phyloP scores from a whole-genome alignment of 78 protist species.

The Ministeria vibrans region DNA sequence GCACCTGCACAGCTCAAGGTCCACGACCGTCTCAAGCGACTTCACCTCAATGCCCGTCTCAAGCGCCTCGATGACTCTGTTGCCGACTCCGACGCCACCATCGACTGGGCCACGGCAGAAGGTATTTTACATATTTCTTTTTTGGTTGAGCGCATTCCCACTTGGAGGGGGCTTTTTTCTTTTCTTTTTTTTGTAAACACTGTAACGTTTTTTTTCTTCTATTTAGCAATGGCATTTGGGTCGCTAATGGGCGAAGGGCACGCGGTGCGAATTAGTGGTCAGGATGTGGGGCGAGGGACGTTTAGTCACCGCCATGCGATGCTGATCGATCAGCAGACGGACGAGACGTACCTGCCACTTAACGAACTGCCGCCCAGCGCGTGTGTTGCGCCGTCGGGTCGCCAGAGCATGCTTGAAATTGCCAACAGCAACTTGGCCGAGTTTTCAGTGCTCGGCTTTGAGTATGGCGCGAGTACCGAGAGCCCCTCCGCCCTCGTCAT shows the following conservation, averaged over 20 bases:
- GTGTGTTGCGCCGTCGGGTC: too few species aligned
- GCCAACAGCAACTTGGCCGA: conserved; percentile 76
- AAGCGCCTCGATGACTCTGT: conserved; percentile 26
- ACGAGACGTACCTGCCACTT: conserved; percentile 35
- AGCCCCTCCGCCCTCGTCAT: conserved; percentile 72
- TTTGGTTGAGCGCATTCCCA: too few species aligned
- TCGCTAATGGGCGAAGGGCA: conserved; percentile 68
- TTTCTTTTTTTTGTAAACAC: too few species aligned
- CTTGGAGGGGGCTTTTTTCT: too few species aligned
- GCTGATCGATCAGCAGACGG: conserved; percentile 75
- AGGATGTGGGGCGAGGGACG: conserved; percentile 95
- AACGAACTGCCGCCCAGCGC: conserved; percentile 11
- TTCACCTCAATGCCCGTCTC: conserved; percentile 27
- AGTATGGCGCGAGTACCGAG: conserved; percentile 81
- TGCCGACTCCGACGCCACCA: too few species aligned
- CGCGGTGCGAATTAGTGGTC: conserved; percentile 85
- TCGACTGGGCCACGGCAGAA: conserved; percentile 92
- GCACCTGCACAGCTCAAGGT: too few species aligned
- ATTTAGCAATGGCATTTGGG: conserved; percentile 84
- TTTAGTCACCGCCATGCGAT: conserved; percentile 95
- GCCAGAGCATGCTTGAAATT: conserved; percentile 32
- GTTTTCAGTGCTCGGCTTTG: conserved; percentile 86
- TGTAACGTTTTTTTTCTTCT: too few species aligned
- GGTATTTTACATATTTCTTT: too few species aligned
- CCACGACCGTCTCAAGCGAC: background rate